Evolutionary conservation across 192 early-diverging fungal species (phyloP).

Genomic region (Backusella morwellensis): DNA sequence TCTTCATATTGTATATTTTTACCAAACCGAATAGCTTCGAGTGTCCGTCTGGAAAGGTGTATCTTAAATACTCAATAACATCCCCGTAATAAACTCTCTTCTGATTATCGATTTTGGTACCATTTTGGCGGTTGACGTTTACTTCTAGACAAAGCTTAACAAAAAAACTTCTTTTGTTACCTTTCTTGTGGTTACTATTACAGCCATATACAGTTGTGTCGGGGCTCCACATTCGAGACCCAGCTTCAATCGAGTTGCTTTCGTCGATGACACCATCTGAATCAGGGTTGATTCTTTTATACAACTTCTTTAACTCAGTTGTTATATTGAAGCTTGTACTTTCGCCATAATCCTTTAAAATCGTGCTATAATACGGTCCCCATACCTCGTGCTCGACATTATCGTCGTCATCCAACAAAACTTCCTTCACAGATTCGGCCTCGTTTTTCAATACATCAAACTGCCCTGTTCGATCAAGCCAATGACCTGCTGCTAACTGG

Average conservation of each 20-base stretch:
- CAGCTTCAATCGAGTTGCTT: neutral
- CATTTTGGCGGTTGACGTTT: neutral
- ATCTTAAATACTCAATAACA: neutral
- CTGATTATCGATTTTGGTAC: neutral
- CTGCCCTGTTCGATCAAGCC: neutral
- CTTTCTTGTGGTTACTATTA: neutral
- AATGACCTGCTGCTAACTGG: neutral
- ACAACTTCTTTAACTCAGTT: no score
- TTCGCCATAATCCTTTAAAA: neutral
- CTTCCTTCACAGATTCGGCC: no score
- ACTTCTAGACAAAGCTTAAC: neutral
- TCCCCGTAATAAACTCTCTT: neutral
- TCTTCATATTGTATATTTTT: neutral
- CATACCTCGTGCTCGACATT: no score
- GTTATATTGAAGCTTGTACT: no score
- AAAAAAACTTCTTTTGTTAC: neutral
- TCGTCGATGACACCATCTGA: neutral
- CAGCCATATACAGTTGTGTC: neutral
- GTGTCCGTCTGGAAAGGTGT: no score
- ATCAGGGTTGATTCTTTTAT: neutral
- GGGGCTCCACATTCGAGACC: neutral
- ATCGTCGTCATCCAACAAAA: no score
- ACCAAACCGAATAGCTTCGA: neutral
- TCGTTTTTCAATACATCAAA: no score
- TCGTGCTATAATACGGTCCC: no score